Base-by-base conservation (phyloP, 768 basidiomycete genomes). In the Tephrocybe sp. region DNA sequence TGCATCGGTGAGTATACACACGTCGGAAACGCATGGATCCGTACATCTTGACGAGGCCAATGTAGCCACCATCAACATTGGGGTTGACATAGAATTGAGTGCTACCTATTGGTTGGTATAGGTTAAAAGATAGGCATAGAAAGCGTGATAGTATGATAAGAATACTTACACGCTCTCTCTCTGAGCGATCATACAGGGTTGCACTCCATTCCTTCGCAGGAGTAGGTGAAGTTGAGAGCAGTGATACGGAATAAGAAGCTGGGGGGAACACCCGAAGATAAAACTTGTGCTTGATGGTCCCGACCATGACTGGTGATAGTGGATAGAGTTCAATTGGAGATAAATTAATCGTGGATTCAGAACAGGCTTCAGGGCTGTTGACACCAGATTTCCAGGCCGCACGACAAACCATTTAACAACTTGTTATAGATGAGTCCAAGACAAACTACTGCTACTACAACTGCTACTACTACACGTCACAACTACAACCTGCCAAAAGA, bases 11-110 rank as follows among this genome's bases (percentile, higher is more conserved):
- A 15, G 16, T n/a, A 34, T n/a, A n/a, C 34, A 24, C 16, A 46
- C 44, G 15, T 19, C 13, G 34, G 44, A 25, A 46, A 27, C 4
- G 44, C 13, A n/a, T 46, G 34, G 6, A 22, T 16, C 44, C 31
- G 25, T 25, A 34, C 32, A 26, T 5, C 32, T 26, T 45, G 44
- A 45, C 43, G 8, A 35, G 13, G 5, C 44, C 22, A 9, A 45
- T 25, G n/a, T 34, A 34, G 15, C 44, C 32, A 15, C 32, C n/a
- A 5, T 45, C n/a, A 11, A 35, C 44, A 24, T 45, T 45, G 22
- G 44, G 44, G 16, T 45, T 25, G 32, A 45, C 44, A 24, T 25
- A 32, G 32, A 45, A 45, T n/a, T n/a, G 19, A 32, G 32, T 5
- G 44, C 22, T 16, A 25, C 13, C 44, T 45, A 13, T 28, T 16